These are phyloP conservation scores for Tylopilus sp. DNA, from an alignment of 768 basidiomycete species.

Conservation along the genomic window DNA sequence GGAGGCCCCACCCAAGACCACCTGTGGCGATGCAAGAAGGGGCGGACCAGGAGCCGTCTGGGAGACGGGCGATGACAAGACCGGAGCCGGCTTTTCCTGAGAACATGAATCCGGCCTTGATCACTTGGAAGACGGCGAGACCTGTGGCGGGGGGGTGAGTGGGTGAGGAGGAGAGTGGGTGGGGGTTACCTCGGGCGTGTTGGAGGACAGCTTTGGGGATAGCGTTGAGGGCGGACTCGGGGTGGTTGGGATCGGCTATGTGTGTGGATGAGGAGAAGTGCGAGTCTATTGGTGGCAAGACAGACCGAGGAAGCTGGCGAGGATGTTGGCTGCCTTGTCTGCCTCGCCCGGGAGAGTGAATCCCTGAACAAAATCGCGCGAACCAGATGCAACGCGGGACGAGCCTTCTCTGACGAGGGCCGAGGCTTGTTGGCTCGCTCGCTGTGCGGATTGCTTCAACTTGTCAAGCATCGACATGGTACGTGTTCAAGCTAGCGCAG, in stretches of 20 bases:
- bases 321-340: conserved; percentile 89
- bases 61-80: conserved; percentile 85
- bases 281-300: not conserved
- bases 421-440: conserved; percentile 77
- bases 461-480: conserved; percentile 71
- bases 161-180: not conserved
- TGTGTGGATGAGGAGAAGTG: not conserved
- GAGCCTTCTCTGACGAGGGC: conserved; percentile 68
- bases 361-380: conserved; percentile 74
- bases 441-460: conserved; percentile 74
- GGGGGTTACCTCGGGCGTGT: conserved; percentile 70
- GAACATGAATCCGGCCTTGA: conserved; percentile 94
- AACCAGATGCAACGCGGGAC: conserved; percentile 68
- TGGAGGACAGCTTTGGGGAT: conserved; percentile 92
- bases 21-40: conserved; percentile 97
- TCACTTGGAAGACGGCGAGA: conserved; percentile 90
- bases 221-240: conserved; percentile 88
- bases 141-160: conserved; percentile 41
- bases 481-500: not conserved
- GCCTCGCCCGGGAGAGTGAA: conserved; percentile 92
- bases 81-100: conserved; percentile 94
- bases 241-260: conserved; percentile 81
- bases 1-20: conserved; percentile 91
- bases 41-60: conserved; percentile 95
- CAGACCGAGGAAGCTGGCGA: conserved; percentile 87